Evolutionary conservation across 371 early-diverging fungal species (phyloP), one percentile per base, ranked within the genome.

Genomic region (Mucor mucedo): DNA sequence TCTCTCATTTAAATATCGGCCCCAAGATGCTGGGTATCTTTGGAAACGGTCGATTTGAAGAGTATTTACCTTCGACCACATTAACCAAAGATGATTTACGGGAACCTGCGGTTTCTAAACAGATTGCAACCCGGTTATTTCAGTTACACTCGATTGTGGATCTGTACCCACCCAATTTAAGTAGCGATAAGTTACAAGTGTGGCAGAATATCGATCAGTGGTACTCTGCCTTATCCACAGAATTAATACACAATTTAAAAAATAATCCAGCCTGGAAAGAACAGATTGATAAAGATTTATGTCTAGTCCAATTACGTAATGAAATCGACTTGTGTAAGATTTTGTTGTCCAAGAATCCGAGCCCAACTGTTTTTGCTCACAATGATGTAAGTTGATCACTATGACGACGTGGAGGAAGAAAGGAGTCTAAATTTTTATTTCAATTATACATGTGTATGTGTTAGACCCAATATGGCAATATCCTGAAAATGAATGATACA

Each of bases 21-120:
- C 94, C 96, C 5, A 80, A 78, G 7, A 65, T 96, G 38, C 72
- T 93, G n/a, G 93, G 87, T 0, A 87, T 86, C n/a, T 96, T 95
- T 77, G 85, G 82, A 35, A 96, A 96, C 62, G 96, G 96, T 9
- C 82, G 96, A 13, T 82, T 96, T 56, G 96, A 96, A 66, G 87
- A 95, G 71, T 96, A 84, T 63, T 75, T 96, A 2, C 88, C 92
- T 38, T 90, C 92, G 41, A 80, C 78, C 0, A 93, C 94, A 1
- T 71, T 95, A 55, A 86, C 84, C 0, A 79, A 79, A 53, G 69
- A 77, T 5, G 93, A 95, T 41, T 80, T 96, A 14, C 80, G 91
- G 6, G 66, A 87, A 38, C 82, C 88, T 0, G 56, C 66, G 1
- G 85, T 83, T 3, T 92, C 92, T 48, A 76, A 70, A n/a, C 84